Percentiles rank a stretch among this genome's conserved stretches.
These are phyloP conservation scores for Phytophthora agathidicida DNA, from an alignment of 352 stramenopile species.

Conservation along the genomic window DNA sequence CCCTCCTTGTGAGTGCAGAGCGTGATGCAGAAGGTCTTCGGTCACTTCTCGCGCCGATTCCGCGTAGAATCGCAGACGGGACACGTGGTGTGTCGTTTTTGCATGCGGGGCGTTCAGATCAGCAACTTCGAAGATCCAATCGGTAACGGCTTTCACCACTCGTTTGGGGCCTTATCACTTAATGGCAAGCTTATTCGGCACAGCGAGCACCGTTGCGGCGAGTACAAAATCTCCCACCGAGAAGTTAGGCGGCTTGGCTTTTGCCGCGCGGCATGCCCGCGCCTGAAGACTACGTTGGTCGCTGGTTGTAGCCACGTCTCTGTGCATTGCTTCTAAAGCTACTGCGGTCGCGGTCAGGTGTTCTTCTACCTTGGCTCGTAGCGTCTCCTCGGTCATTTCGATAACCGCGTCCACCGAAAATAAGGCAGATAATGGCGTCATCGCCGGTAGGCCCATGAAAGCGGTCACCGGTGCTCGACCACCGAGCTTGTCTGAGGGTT, in stretches of 20 bases:
- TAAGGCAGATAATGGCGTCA: background rate
- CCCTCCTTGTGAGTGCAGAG: constrained; percentile 1
- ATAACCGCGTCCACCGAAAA: background rate
- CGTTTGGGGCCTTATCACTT: constrained; percentile 2
- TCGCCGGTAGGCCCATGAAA: constrained; percentile 6
- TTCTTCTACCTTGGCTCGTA: background rate
- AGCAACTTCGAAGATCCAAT: constrained; percentile 10
- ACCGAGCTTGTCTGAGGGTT: background rate
- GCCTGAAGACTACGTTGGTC: no score
- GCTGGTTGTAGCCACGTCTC: background rate
- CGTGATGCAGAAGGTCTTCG: constrained; percentile 1
- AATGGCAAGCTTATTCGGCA: background rate
- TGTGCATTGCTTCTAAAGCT: background rate
- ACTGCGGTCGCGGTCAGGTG: background rate
- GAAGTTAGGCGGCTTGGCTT: background rate
- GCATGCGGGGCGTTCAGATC: constrained; percentile 2
- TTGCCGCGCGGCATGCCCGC: background rate
- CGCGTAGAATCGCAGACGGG: background rate
- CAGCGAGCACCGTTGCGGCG: background rate
- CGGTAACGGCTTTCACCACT: background rate
- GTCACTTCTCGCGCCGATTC: background rate
- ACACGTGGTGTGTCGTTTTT: background rate
- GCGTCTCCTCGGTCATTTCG: no score
- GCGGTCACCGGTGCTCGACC: background rate
- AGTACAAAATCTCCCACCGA: constrained; percentile 2